A percentile compares a stretch with the other conserved stretches of the same genome.
phyloP scores from a whole-genome alignment of 2,329 filamentous ascomycete genomes.

The Rutstroemia sp. region DNA sequence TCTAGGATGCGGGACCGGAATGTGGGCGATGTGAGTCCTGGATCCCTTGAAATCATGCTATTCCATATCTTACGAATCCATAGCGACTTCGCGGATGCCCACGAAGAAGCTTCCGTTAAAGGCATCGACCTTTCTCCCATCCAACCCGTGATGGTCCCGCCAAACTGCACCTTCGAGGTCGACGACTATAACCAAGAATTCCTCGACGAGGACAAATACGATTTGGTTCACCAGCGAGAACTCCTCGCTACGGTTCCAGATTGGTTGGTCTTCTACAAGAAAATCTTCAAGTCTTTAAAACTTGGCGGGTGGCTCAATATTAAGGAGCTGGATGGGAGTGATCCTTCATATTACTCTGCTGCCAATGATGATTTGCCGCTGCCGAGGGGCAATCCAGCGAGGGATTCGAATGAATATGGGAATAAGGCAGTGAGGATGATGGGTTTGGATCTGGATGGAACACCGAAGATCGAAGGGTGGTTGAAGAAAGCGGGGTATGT shows the following conservation, averaged over 20 bases:
- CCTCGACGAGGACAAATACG: slow-evolving; percentile 27
- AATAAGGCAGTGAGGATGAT: not conserved
- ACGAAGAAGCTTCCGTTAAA: slow-evolving; percentile 37
- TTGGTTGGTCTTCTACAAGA: slow-evolving; percentile 12
- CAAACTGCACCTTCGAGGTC: slow-evolving; percentile 55
- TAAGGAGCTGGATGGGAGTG: slow-evolving; percentile 1
- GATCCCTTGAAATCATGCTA: not conserved
- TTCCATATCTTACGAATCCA: not conserved
- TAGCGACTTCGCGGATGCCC: slow-evolving; percentile 39
- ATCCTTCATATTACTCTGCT: not conserved
- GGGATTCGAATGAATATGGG: not conserved
- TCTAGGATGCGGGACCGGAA: slow-evolving; percentile 17
- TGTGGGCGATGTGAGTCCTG: slow-evolving; percentile 8
- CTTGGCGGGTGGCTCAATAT: slow-evolving; percentile 9
- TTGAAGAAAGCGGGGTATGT: slow-evolving; percentile 35
- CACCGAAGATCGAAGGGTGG: slow-evolving; percentile 22
- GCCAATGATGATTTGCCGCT: not conserved
- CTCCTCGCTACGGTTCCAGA: slow-evolving; percentile 12
- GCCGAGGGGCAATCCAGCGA: not conserved
- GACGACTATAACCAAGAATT: slow-evolving; percentile 49
- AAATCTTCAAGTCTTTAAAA: slow-evolving; percentile 11
- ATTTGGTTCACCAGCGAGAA: slow-evolving; percentile 26
- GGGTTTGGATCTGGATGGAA: not conserved
- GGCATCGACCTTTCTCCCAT: slow-evolving; percentile 52
- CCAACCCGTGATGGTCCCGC: slow-evolving; percentile 47